phyloP scores from a whole-genome alignment of 176 grass and related monocot species.

The Miscanthus lutarioriparius region DNA sequence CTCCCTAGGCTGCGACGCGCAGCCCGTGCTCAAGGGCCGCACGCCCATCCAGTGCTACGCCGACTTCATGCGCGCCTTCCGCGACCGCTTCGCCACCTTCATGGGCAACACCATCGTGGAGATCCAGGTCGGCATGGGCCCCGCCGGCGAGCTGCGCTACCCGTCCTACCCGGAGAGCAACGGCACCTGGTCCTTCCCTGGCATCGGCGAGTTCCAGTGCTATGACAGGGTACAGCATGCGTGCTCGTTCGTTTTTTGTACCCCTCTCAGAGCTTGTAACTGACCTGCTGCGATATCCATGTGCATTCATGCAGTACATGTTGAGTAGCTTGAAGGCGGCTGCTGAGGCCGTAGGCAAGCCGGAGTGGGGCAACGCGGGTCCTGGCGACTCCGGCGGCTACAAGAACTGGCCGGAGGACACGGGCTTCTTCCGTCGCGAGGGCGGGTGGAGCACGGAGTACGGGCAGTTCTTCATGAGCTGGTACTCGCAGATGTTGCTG shows the following conservation, averaged over 20 bases:
- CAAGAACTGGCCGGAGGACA: constrained; percentile 68
- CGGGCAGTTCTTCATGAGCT: constrained; percentile 76
- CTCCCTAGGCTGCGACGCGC: constrained; percentile 69
- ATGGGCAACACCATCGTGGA: constrained; percentile 80
- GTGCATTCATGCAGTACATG: constrained; percentile 43
- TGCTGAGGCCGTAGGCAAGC: constrained; percentile 51
- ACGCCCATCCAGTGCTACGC: constrained; percentile 77
- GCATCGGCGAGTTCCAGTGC: constrained; percentile 85
- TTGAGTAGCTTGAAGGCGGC: constrained; percentile 52
- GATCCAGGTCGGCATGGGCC: constrained; percentile 89
- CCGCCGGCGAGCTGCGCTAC: constrained; percentile 81
- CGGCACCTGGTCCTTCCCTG: constrained; percentile 69
- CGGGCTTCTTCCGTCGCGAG: constrained; percentile 56
- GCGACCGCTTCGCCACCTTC: constrained; percentile 59
- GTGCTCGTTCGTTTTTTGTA: too few relatives aligned
- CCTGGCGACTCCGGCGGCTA: constrained; percentile 61
- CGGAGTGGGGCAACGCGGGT: constrained; percentile 52
- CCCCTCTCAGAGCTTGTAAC: too few relatives aligned
- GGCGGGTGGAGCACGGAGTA: constrained; percentile 63
- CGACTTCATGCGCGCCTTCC: constrained; percentile 92
- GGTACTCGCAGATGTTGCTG: constrained; percentile 71
- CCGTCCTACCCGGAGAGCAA: constrained; percentile 77
- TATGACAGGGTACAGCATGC: constrained; percentile 47
- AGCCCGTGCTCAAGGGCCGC: constrained; percentile 82
- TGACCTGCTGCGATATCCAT: too few relatives aligned